Conservation (phyloP, 2,329 filamentous ascomycete species). For the Diaporthe sp. region DNA sequence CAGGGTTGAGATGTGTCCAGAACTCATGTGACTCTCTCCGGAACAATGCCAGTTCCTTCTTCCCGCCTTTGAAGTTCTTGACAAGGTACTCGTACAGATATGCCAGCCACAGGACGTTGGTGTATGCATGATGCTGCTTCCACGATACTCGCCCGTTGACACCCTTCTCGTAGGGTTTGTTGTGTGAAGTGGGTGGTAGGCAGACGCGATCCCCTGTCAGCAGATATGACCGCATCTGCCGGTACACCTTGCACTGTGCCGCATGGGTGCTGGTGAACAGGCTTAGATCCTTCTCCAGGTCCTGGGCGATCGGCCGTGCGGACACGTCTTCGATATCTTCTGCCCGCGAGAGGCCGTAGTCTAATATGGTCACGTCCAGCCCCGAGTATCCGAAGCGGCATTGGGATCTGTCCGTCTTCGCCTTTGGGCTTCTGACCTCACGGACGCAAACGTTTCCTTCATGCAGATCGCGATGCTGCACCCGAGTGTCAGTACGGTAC, state of each 20-base stretch:
- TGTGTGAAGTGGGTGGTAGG: conserved; percentile 62
- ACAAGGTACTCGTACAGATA: conserved; percentile 71
- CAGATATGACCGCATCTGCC: conserved; percentile 73
- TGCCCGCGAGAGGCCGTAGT: conserved; percentile 75
- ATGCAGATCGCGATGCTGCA: conserved; percentile 74
- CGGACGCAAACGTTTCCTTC: conserved; percentile 75
- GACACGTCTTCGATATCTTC: conserved; percentile 56
- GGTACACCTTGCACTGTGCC: conserved; percentile 72
- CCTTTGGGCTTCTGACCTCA: conserved; percentile 53
- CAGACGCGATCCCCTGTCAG: conserved; percentile 65
- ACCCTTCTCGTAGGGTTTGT: conserved; percentile 61
- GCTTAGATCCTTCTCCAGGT: conserved; percentile 71
- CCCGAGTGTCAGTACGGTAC: neutral
- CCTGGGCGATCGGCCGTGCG: conserved; percentile 63
- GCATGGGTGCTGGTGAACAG: conserved; percentile 74
- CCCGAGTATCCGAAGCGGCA: conserved; percentile 71
- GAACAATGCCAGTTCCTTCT: conserved; percentile 62
- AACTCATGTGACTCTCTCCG: conserved; percentile 65
- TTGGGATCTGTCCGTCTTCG: conserved; percentile 47
- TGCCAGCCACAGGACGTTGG: conserved; percentile 75
- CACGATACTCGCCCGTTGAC: conserved; percentile 66
- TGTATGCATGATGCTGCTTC: conserved; percentile 70
- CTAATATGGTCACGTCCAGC: conserved; percentile 74
- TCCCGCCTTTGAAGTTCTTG: conserved; percentile 61
- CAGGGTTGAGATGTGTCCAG: conserved; percentile 67